A percentile compares a stretch with the other conserved stretches of the same genome.
Evolutionary conservation across 2,329 filamentous ascomycete species (phyloP).

Genomic region (Orbilia oligospora): DNA sequence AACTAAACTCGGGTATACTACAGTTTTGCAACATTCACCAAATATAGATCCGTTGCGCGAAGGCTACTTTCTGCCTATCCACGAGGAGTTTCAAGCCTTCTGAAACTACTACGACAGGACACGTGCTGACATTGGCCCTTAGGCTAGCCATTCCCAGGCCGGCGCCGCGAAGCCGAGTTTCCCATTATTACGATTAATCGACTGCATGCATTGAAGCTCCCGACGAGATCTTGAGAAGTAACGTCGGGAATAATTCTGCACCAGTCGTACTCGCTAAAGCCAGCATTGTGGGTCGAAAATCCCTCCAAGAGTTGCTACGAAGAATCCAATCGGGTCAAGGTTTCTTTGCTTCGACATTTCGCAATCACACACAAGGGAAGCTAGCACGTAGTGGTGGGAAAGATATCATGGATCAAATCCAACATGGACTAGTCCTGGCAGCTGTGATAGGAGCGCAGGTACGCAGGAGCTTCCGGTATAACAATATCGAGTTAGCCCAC

Average conservation of each 20-base stretch:
- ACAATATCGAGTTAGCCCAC: slow-evolving; percentile 20
- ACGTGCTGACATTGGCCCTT: slow-evolving; percentile 11
- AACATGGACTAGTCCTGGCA: slow-evolving; percentile 2
- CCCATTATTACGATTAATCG: neutral
- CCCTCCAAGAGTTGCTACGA: slow-evolving; percentile 12
- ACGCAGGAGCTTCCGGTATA: slow-evolving; percentile 7
- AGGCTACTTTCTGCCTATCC: slow-evolving; percentile 13
- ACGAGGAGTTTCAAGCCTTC: slow-evolving; percentile 23
- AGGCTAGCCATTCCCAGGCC: neutral
- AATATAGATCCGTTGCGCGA: slow-evolving; percentile 40
- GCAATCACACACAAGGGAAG: slow-evolving; percentile 3
- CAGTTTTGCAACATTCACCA: slow-evolving; percentile 1
- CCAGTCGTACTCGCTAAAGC: slow-evolving; percentile 43
- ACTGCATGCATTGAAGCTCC: slow-evolving; percentile 1
- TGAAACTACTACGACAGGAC: slow-evolving; percentile 29
- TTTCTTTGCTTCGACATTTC: slow-evolving; percentile 31
- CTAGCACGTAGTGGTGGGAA: slow-evolving; percentile 16
- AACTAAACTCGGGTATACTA: no score
- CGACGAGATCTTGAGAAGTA: neutral
- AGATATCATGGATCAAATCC: slow-evolving; percentile 10
- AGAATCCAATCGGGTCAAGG: neutral
- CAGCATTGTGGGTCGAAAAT: slow-evolving; percentile 43
- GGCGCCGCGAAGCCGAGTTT: slow-evolving; percentile 1
- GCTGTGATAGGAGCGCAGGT: slow-evolving; percentile 36
- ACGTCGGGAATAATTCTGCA: slow-evolving; percentile 17